Evolutionary conservation across 1,284 basidiomycete genomes (phyloP).

Genomic region (Cutaneotrichosporon mucoides): DNA sequence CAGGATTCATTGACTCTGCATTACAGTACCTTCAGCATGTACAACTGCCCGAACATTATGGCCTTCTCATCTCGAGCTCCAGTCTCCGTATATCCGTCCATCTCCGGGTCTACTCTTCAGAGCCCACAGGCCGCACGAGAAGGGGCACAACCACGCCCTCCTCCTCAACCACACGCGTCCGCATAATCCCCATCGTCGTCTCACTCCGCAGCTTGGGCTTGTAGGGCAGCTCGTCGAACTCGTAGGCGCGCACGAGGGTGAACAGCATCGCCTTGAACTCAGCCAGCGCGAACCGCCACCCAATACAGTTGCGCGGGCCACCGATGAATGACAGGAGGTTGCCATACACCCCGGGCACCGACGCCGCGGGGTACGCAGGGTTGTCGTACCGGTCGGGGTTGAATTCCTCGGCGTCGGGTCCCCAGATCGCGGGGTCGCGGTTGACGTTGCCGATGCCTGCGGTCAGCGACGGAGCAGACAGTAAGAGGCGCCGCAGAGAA

Average conservation of each 20-base stretch:
- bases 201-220: constrained; percentile 31
- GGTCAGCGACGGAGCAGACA: neutral
- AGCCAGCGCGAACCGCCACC: constrained; percentile 61
- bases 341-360: constrained; percentile 56
- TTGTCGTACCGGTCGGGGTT: constrained; percentile 38
- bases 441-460: constrained; percentile 55
- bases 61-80: no score
- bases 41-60: no score
- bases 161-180: constrained; percentile 21
- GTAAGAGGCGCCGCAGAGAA: no score
- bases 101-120: neutral
- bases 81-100: no score
- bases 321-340: constrained; percentile 55
- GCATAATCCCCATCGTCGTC: constrained; percentile 35
- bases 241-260: constrained; percentile 55
- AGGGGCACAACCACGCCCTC: constrained; percentile 45
- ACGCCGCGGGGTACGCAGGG: constrained; percentile 14
- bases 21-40: no score
- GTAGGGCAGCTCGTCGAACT: constrained; percentile 52
- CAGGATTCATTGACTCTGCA: no score
- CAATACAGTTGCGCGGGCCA: constrained; percentile 62
- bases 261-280: constrained; percentile 60
- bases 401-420: constrained; percentile 64
- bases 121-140: constrained; percentile 21
- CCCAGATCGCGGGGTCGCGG: constrained; percentile 60